Evolutionary conservation across 371 early-diverging fungal genomes (phyloP).

Genomic region (Syncephalastrum racemosum): DNA sequence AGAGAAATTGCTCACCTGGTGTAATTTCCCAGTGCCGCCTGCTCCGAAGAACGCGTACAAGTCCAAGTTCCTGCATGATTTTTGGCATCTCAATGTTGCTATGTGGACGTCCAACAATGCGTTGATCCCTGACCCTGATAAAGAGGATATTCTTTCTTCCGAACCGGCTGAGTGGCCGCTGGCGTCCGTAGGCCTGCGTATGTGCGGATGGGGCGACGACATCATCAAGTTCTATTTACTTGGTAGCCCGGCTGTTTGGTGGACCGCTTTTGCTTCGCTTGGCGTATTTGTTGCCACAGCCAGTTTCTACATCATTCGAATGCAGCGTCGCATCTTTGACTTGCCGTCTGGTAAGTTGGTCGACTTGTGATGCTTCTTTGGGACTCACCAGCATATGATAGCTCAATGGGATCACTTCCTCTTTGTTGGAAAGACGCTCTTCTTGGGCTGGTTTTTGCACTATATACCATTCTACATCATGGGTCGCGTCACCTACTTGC

Average conservation of each 20-base stretch:
- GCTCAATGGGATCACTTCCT: conserved; percentile 71
- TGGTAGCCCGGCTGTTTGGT: conserved; percentile 98
- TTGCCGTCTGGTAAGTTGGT: conserved; percentile 41
- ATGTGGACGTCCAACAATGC: conserved; percentile 99
- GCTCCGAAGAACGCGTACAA: conserved; percentile 62
- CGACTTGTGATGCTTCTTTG: conserved; percentile 12
- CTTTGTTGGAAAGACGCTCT: conserved; percentile 71
- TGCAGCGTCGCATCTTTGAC: conserved; percentile 70
- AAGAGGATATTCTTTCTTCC: conserved; percentile 90
- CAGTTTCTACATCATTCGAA: conserved; percentile 63
- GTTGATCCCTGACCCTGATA: conserved; percentile 93
- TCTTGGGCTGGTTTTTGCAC: conserved; percentile 94
- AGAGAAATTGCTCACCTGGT: not conserved
- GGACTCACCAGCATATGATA: conserved; percentile 2
- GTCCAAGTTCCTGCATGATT: conserved; percentile 81
- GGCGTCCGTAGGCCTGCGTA: conserved; percentile 87
- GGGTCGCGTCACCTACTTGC: conserved; percentile 97
- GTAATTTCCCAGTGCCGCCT: conserved; percentile 46
- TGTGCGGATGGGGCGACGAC: conserved; percentile 95
- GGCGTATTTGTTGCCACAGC: conserved; percentile 46
- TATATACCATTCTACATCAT: conserved; percentile 97
- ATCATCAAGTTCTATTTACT: conserved; percentile 91
- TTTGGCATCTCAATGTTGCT: conserved; percentile 90
- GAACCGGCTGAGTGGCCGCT: conserved; percentile 95
- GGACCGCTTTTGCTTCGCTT: conserved; percentile 73